Base-by-base conservation (phyloP, 2,329 filamentous ascomycete genomes). In the Colletotrichum sp. region DNA sequence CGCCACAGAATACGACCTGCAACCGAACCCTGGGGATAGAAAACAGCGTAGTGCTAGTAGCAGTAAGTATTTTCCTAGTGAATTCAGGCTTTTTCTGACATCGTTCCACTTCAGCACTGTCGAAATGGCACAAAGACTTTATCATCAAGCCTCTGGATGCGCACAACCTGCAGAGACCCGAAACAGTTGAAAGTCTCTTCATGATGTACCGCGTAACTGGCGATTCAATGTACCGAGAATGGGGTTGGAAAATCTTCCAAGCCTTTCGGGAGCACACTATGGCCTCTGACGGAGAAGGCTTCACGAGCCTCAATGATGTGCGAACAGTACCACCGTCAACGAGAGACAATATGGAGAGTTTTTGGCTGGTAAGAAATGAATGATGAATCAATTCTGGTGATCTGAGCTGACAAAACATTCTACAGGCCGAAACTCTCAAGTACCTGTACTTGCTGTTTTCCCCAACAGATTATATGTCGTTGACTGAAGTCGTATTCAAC, bases 401-500 rank as follows among this genome's bases (percentile, higher is more conserved):
- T 8, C 21, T 2, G 8, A 26, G 10, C 60, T 71, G 21, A 66
- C 8, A 10, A 74, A 60, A 60, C 13, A 16, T 30, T n/a, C 24
- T n/a, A 44, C 39, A 71, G 64, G 96, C 97, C 59, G 97, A 99
- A 87, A 99, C 97, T 32, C 89, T 99, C 64, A 99, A 99, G 86
- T 99, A 99, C 84, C 94, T 99, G 83, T 99, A 98, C 84, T 91
- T 99, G 57, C 89, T 99, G 39, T 99, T 99, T 86, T 96, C 95
- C 3, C 68, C 68, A 3, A 55, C 32, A 18, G 95, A 98, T 76
- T 86, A 98, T 34, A 88, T 98, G 55, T 95, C 96, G 2, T 89
- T 99, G 32, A 94, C 96, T 79, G 91, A 96, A 80, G 89, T 98
- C 36, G 96, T 99, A 39, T 93, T 99, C 82, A 99, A 99, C 83